These are phyloP conservation scores for Seiridium cupressi DNA, from an alignment of 2,329 filamentous ascomycete genomes.

Conservation along the genomic window DNA sequence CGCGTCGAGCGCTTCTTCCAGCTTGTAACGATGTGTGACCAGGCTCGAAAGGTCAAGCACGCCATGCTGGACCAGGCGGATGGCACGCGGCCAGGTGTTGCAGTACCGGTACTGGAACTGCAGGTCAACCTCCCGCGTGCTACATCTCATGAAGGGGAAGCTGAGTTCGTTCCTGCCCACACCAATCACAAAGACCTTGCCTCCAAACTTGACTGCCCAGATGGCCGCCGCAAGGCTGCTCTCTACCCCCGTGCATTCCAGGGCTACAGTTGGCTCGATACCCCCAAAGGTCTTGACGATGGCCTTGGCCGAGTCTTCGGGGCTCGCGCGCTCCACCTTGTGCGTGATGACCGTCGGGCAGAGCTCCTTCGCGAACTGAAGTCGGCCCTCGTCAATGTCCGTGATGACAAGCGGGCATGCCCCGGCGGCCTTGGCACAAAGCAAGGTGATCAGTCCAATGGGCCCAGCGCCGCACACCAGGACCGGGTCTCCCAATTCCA, in stretches of 20 bases:
- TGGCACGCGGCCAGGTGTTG: slow-evolving; percentile 95
- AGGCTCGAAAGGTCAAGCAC: slow-evolving; percentile 78
- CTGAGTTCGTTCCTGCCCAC: slow-evolving; percentile 95
- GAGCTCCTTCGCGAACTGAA: slow-evolving; percentile 81
- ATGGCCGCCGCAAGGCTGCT: slow-evolving; percentile 83
- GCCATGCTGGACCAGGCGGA: slow-evolving; percentile 80
- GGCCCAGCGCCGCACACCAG: slow-evolving; percentile 91
- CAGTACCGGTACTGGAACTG: slow-evolving; percentile 96
- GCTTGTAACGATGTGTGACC: slow-evolving; percentile 81
- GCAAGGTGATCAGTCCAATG: slow-evolving; percentile 85
- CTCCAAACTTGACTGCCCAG: slow-evolving; percentile 89
- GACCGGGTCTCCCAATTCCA: slow-evolving; percentile 82
- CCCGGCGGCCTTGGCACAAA: slow-evolving; percentile 82
- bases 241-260: slow-evolving; percentile 96
- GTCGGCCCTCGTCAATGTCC: slow-evolving; percentile 84
- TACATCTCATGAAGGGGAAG: slow-evolving; percentile 92
- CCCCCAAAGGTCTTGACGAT: slow-evolving; percentile 73
- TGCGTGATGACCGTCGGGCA: slow-evolving; percentile 78
- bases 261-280: slow-evolving; percentile 74
- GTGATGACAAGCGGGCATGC: slow-evolving; percentile 91
- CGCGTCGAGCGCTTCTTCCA: slow-evolving; percentile 86
- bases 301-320: slow-evolving; percentile 69
- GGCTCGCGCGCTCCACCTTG: slow-evolving; percentile 65
- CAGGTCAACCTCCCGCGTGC: slow-evolving; percentile 87
- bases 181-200: slow-evolving; percentile 95